These are phyloP conservation scores for Arxiozyma telluris DNA, from an alignment of 1,139 yeast genomes.

Conservation along the genomic window DNA sequence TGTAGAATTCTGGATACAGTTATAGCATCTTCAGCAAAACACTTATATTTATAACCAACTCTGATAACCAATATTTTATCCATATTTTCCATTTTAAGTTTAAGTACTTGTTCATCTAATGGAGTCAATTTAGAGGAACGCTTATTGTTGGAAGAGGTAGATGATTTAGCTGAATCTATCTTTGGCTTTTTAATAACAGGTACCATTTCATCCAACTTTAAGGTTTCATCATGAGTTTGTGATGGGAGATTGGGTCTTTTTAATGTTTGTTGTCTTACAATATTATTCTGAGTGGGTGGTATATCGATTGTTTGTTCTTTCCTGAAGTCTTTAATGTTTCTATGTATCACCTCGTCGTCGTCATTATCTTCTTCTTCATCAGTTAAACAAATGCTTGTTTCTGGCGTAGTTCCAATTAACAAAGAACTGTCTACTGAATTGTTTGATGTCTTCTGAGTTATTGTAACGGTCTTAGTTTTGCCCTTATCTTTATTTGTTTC, in stretches of 20 bases:
- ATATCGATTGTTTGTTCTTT: neutral
- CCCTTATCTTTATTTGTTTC: neutral
- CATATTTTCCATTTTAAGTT: constrained; percentile 46
- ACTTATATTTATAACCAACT: constrained; percentile 84
- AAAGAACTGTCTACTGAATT: too few species aligned
- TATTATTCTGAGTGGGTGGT: neutral
- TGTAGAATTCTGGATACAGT: constrained; percentile 57
- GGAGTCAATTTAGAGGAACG: constrained; percentile 47
- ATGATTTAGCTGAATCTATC: neutral
- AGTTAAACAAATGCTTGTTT: constrained; percentile 1
- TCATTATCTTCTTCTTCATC: neutral
- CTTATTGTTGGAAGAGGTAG: neutral
- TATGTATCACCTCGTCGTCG: neutral
- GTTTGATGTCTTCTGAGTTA: too few species aligned
- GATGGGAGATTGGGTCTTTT: neutral
- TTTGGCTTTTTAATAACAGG: neutral
- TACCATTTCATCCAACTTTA: neutral
- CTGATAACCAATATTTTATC: constrained; percentile 74
- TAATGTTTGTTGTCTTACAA: neutral
- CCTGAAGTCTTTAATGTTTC: neutral
- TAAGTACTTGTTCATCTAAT: constrained; percentile 65
- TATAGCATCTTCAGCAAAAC: constrained; percentile 77
- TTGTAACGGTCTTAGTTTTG: neutral
- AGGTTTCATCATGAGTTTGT: neutral
- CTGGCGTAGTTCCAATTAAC: neutral